These are phyloP conservation scores for Ganoderma lingzhi DNA, from an alignment of 1,284 basidiomycete genomes.

Conservation along the genomic window DNA sequence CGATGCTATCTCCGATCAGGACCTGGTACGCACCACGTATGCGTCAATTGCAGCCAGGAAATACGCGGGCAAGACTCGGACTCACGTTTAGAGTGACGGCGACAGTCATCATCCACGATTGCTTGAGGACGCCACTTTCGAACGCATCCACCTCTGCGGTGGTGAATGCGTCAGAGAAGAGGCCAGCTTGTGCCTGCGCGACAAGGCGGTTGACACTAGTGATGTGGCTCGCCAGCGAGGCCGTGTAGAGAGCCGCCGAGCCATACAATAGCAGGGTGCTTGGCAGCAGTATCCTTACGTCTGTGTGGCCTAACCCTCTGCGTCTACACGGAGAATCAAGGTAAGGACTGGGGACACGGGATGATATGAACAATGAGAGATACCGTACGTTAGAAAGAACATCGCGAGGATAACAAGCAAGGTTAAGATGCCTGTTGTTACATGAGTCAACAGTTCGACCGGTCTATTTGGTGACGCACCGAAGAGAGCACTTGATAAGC, in stretches of 20 bases:
- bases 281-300: constrained; percentile 2
- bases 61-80: not conserved
- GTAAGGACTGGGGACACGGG: not conserved
- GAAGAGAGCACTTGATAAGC: constrained; percentile 2
- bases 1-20: constrained; percentile 2
- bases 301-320: not conserved
- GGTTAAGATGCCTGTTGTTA: not conserved
- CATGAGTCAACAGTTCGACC: not conserved
- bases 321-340: not conserved
- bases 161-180: not conserved
- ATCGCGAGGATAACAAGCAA: not conserved
- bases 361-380: not conserved
- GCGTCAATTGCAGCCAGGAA: not conserved
- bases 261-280: not conserved
- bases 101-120: constrained; percentile 7
- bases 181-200: not conserved
- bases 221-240: not conserved
- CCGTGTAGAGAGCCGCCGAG: not conserved
- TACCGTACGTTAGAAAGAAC: not conserved
- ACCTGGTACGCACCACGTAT: not conserved
- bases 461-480: not conserved
- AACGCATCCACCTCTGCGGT: not conserved
- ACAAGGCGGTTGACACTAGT: not conserved
- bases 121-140: not conserved
- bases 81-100: not conserved